Base-by-base conservation (phyloP, 768 basidiomycete species). In the Tephrocybe sp. region DNA sequence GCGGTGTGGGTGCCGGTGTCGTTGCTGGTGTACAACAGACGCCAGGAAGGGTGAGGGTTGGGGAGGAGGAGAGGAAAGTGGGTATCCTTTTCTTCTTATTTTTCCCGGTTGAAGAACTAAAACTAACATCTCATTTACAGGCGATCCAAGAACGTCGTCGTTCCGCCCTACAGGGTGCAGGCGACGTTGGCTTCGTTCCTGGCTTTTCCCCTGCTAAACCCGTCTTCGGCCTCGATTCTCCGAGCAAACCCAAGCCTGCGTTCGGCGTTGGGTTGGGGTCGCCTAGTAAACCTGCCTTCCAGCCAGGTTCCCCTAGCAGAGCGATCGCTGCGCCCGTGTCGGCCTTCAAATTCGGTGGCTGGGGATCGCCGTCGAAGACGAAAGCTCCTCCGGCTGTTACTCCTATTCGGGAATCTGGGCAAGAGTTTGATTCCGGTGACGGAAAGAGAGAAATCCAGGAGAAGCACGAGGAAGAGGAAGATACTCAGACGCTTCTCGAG, bases 131-230 rank as follows among this genome's bases (percentile, higher is more conserved):
- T 37, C 5, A 36, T 31, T n/a, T 31, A 24, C 47, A 80, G 74
- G 84, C 82, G 0, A 86, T 87, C 34, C 76, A 78, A 54, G 84
- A 84, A 45, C 76, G 86, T 8, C 67, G 85, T 21, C 72, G 77
- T 9, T 85, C 83, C 46, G 85, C 84, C 0, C 60, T 85, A 31
- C 69, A 66, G 3, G 64, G 71, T 67, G 72, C 54, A 61, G 80
- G 51, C 68, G 76, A 62, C 46, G 80, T 79, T 60, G 79, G 74
- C 18, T 75, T 77, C 16, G 70, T 77, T 12, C 83, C 84, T 1
- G 83, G 82, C 1, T 70, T 81, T 67, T 64, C 64, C 30, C 28
- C 28, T 13, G 13, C 13, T 13, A 41, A 41, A 48, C 9, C 24
- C 9, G 13, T 9, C 5, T 15, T 38, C 18, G 24, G 22, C 18